phyloP scores from a whole-genome alignment of 1,139 yeast species.

The Groenewaldozyma sp. region DNA sequence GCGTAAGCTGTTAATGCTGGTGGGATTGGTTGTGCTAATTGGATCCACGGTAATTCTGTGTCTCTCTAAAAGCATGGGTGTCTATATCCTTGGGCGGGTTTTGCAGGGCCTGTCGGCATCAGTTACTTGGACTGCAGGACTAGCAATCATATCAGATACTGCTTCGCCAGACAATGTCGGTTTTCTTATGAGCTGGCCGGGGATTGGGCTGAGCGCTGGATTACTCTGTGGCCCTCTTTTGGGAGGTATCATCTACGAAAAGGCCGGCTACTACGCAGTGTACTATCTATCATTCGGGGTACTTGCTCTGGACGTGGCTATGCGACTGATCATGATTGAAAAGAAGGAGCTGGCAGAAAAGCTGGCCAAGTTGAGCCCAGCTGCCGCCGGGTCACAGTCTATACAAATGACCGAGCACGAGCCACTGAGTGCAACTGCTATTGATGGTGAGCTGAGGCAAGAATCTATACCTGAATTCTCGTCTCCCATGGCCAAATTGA shows the following conservation, averaged over 20 bases:
- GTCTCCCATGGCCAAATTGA: conserved; percentile 7
- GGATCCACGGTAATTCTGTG: conserved; percentile 27
- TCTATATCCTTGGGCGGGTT: conserved; percentile 28
- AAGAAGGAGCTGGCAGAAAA: conserved; percentile 7
- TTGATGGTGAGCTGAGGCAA: background rate
- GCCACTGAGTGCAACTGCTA: background rate
- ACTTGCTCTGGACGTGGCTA: conserved; percentile 24
- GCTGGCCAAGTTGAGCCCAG: background rate
- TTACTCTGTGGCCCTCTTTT: conserved; percentile 29
- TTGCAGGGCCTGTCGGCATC: conserved; percentile 31
- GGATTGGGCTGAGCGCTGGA: conserved; percentile 27
- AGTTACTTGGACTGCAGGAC: conserved; percentile 33
- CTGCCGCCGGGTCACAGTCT: background rate
- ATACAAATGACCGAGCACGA: background rate
- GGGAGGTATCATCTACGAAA: conserved; percentile 31
- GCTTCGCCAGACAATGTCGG: conserved; percentile 22
- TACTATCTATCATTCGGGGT: conserved; percentile 28
- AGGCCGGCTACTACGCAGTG: conserved; percentile 29
- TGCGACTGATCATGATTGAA: conserved; percentile 29
- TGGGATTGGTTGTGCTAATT: conserved; percentile 25
- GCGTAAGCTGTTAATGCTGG: conserved; percentile 25
- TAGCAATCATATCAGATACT: conserved; percentile 29
- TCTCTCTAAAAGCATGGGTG: conserved; percentile 21
- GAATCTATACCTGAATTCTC: background rate
- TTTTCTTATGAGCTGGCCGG: conserved; percentile 26